phyloP scores from a whole-genome alignment of 306 rosid species.

The Quercus variabilis region DNA sequence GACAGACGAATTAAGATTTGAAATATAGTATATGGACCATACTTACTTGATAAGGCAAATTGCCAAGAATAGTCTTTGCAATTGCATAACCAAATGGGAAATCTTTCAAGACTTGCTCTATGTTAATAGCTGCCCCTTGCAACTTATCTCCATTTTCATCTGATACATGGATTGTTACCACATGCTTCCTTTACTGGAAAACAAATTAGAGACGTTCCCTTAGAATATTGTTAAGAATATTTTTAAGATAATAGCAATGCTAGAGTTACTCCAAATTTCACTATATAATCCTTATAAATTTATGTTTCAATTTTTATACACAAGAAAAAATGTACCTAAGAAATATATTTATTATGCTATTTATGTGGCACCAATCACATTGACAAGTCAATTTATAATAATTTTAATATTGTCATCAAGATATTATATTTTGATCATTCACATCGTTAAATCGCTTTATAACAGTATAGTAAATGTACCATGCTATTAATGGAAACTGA shows the following conservation, averaged over 20 bases:
- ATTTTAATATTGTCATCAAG: too few species aligned
- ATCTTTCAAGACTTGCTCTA: constrained; percentile 64
- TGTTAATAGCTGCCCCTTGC: constrained; percentile 45
- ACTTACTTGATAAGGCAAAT: constrained; percentile 75
- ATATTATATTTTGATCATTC: too few species aligned
- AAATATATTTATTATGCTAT: too few species aligned
- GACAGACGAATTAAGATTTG: background rate
- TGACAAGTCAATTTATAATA: too few species aligned
- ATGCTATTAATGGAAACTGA: too few species aligned
- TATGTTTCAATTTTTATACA: too few species aligned
- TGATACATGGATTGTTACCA: constrained; percentile 68
- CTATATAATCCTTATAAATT: too few species aligned
- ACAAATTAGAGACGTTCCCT: background rate
- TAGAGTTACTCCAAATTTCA: background rate
- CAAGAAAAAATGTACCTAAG: too few species aligned
- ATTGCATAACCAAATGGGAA: constrained; percentile 91
- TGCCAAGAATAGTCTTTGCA: constrained; percentile 70
- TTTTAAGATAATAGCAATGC: background rate
- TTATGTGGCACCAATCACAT: too few species aligned
- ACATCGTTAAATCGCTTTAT: too few species aligned
- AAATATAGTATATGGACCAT: background rate
- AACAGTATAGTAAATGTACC: too few species aligned
- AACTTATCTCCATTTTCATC: constrained; percentile 49
- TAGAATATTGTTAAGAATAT: background rate
- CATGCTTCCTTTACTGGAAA: constrained; percentile 68